Base-by-base conservation (phyloP, 2,329 filamentous ascomycete species). In the Teratosphaeria viscida region DNA sequence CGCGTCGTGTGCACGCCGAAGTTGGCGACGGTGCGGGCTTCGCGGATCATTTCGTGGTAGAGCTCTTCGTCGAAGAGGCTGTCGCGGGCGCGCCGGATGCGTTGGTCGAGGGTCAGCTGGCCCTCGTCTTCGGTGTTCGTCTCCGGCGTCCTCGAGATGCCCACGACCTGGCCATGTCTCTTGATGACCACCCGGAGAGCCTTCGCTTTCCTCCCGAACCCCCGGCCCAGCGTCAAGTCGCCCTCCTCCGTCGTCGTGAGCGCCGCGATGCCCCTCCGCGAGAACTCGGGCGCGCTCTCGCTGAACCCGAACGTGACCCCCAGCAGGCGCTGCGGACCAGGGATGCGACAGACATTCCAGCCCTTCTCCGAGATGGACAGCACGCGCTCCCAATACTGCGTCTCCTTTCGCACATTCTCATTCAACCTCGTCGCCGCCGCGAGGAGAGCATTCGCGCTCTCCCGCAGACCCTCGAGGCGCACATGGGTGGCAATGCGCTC, bases 271-370 rank as follows among this genome's bases (percentile, higher is more conserved):
- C 91, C 91, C 34, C 85, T 86, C 63, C 87, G 76, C 76, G 80
- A 79, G 68, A 85, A 86, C 49, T 80, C 77, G 12, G 77, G 75
- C 16, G 78, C 77, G 56, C 83, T 82, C 77, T 96, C 92, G 12
- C 87, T 81, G 70, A 95, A 95, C 7, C 92, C 94, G 74, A 92
- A 96, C 63, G 89, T 85, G 39, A 97, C 92, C 23, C 88, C 91
- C 56, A 97, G 79, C 0, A 85, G 86, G 65, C 89, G 84, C 57
- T 60, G 58, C 56, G 92, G 86, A 6, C 85, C 79, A 0, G 90
- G 90, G 49, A 94, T 77, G 55, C 88, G 83, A 65, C 87, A 92
- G 19, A 97, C 78, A 23, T 88, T 86, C 92, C 94, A 99, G 4
- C 92, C 91, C 58, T 85, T 86, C 65, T 90, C 84, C 64, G 87